Conservation (phyloP, 495 filamentous ascomycete genomes). For the Neurospora intermedia region DNA sequence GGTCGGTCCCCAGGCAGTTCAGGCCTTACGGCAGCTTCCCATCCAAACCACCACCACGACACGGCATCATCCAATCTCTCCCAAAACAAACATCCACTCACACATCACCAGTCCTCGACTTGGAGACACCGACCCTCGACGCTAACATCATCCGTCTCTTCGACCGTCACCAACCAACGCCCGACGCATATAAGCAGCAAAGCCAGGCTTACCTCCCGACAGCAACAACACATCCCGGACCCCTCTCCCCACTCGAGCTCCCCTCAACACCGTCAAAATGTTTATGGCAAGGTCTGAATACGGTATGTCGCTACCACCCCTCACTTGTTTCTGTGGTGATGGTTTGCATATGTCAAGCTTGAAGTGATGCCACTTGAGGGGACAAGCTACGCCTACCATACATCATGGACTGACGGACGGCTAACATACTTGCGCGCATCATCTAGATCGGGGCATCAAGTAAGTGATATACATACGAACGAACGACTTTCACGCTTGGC, state of each 20-base stretch:
- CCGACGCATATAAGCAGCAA: neutral
- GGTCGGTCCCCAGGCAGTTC: neutral
- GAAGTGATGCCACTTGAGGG: neutral
- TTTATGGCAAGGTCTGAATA: constrained; percentile 99
- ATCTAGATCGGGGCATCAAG: constrained; percentile 96
- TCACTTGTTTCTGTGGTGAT: neutral
- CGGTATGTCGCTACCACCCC: constrained; percentile 42
- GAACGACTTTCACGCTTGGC: neutral
- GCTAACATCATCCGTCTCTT: constrained; percentile 1
- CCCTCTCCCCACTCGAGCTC: neutral
- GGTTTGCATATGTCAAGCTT: constrained; percentile 2
- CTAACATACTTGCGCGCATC: constrained; percentile 8
- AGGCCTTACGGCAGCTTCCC: too few species aligned
- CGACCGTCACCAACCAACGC: constrained; percentile 8
- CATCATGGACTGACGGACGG: neutral
- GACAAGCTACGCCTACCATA: neutral
- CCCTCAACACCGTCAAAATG: constrained; percentile 53
- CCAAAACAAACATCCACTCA: constrained; percentile 2
- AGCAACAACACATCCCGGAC: neutral
- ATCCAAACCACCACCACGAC: neutral
- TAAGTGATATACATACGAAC: constrained; percentile 34
- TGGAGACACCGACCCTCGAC: neutral
- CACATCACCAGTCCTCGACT: constrained; percentile 1
- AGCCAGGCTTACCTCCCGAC: neutral
- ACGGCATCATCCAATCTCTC: neutral